Conservation (phyloP, 148 eudicot genomes). For the Amaranthus hypochondriacus region DNA sequence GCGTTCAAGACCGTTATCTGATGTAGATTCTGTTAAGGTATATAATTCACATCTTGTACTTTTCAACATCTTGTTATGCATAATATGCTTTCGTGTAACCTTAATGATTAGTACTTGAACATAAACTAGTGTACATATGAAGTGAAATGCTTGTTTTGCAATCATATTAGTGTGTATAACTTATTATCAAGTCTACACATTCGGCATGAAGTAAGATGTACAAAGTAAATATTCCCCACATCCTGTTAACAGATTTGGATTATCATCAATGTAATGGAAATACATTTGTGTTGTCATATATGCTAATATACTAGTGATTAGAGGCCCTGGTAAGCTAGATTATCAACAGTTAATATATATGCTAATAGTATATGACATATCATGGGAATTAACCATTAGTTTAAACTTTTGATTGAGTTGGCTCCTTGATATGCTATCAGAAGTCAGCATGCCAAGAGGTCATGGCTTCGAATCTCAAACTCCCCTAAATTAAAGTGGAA, state of each 20-base stretch:
- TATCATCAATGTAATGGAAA: not conserved
- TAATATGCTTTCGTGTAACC: not conserved
- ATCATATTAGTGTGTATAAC: no score
- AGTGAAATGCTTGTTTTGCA: not conserved
- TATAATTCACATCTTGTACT: not conserved
- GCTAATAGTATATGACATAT: no score
- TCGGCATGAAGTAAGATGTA: not conserved
- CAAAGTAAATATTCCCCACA: not conserved
- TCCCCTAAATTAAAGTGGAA: no score
- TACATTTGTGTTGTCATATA: not conserved
- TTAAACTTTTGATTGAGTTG: no score
- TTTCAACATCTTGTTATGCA: no score
- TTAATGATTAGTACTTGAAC: not conserved
- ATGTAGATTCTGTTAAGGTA: constrained; percentile 80
- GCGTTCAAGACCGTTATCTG: constrained; percentile 55
- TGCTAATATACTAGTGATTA: no score
- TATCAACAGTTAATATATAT: not conserved
- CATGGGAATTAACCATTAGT: no score
- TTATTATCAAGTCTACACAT: no score
- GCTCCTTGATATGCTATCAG: no score
- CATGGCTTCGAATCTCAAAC: no score
- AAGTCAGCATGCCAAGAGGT: no score
- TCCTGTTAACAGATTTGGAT: not conserved
- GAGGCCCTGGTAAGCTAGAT: not conserved
- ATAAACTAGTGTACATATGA: no score